Conservation (phyloP, 371 early-diverging fungal genomes). For the Actinomucor elegans region DNA sequence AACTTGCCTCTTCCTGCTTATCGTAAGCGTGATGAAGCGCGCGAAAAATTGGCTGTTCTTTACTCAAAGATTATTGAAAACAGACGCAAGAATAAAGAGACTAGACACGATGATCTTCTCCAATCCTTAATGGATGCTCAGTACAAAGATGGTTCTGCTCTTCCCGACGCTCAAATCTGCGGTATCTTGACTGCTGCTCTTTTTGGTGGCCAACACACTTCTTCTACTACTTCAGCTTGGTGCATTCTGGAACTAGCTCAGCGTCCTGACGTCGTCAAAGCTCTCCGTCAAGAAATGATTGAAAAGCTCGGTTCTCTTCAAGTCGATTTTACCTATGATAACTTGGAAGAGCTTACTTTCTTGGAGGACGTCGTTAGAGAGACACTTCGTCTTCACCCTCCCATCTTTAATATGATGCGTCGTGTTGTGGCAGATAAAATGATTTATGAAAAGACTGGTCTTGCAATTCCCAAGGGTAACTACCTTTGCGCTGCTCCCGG, state of each 20-base stretch:
- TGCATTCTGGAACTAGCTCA: slow-evolving; percentile 83
- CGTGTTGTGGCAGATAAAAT: slow-evolving; percentile 77
- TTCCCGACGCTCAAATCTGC: slow-evolving; percentile 82
- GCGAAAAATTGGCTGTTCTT: slow-evolving; percentile 75
- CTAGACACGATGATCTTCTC: slow-evolving; percentile 65
- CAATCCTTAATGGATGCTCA: slow-evolving; percentile 78
- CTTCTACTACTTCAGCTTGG: slow-evolving; percentile 95
- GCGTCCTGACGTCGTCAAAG: slow-evolving; percentile 63
- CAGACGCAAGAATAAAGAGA: slow-evolving; percentile 56
- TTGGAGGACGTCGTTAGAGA: slow-evolving; percentile 88
- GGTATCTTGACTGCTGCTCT: slow-evolving; percentile 95
- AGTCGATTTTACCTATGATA: slow-evolving; percentile 70
- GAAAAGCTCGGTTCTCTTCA: slow-evolving; percentile 61
- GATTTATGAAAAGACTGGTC: slow-evolving; percentile 64
- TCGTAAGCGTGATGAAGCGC: slow-evolving; percentile 84
- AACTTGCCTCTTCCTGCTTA: slow-evolving; percentile 49
- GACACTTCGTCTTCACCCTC: slow-evolving; percentile 90
- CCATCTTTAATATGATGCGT: slow-evolving; percentile 93
- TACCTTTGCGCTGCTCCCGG: slow-evolving; percentile 84
- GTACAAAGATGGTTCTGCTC: slow-evolving; percentile 85
- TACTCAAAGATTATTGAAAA: slow-evolving; percentile 80
- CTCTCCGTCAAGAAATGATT: slow-evolving; percentile 67
- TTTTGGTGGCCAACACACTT: slow-evolving; percentile 97
- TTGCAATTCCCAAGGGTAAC: slow-evolving; percentile 87
- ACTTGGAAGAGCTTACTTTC: slow-evolving; percentile 68